Evolutionary conservation across 2,329 filamentous ascomycete genomes (phyloP).

Genomic region (Aspergillus sp.): DNA sequence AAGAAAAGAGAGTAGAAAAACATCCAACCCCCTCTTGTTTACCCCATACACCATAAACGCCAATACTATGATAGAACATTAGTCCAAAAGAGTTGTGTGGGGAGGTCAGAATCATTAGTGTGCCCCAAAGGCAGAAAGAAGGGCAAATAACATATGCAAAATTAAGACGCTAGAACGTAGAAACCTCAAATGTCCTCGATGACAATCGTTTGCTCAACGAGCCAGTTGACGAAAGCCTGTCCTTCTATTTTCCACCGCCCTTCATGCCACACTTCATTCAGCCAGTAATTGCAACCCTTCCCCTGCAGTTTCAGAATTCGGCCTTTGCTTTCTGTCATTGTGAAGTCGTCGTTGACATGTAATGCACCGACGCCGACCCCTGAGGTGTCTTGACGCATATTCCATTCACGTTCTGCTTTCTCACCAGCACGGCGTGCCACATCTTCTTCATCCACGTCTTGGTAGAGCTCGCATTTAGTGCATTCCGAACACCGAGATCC

Average conservation of each 20-base stretch:
- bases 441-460: constrained; percentile 70
- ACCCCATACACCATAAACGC: neutral
- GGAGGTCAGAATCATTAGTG: neutral
- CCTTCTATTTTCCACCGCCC: constrained; percentile 44
- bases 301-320: constrained; percentile 15
- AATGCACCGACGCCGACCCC: constrained; percentile 16
- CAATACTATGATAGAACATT: constrained; percentile 1
- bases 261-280: constrained; percentile 38
- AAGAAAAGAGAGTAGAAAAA: neutral
- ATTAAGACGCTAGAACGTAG: neutral
- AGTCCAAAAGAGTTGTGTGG: neutral
- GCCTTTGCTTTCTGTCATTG: constrained; percentile 5
- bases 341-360: constrained; percentile 30
- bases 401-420: constrained; percentile 71
- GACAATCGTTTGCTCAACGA: constrained; percentile 42
- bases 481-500: constrained; percentile 77
- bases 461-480: constrained; percentile 71
- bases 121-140: neutral
- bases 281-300: constrained; percentile 34
- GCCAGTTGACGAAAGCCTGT: constrained; percentile 40
- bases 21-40: neutral
- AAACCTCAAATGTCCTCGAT: constrained; percentile 30
- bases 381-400: constrained; percentile 57
- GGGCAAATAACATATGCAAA: neutral
- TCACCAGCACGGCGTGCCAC: constrained; percentile 68